phyloP scores from a whole-genome alignment of 768 basidiomycete species.

The Strobilomyces confusus region DNA sequence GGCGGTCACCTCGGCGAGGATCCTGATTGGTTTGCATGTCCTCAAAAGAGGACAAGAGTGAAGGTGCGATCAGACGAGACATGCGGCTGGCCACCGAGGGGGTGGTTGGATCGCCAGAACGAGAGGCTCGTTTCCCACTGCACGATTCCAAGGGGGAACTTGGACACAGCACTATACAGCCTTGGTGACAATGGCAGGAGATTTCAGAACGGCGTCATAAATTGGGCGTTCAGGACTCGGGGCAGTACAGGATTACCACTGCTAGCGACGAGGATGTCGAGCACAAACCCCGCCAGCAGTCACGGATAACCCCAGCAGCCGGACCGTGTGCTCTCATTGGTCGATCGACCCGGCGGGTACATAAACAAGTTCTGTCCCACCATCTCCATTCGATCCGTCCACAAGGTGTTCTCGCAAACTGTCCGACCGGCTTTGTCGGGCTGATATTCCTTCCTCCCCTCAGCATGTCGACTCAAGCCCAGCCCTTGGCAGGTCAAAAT shows the following conservation, averaged over 20 bases:
- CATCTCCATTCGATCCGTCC: background rate
- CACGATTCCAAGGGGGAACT: background rate
- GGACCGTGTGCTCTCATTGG: constrained; percentile 5
- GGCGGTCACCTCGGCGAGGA: too few relatives aligned
- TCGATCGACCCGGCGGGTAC: background rate
- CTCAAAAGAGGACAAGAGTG: too few relatives aligned
- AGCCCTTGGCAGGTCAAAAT: constrained; percentile 3
- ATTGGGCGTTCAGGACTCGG: background rate
- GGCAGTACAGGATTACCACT: too few relatives aligned
- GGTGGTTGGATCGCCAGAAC: background rate
- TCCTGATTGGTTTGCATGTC: too few relatives aligned
- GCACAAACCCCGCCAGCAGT: background rate
- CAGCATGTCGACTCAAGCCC: constrained; percentile 25
- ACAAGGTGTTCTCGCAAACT: background rate
- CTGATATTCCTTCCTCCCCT: background rate
- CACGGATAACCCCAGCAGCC: constrained; percentile 8
- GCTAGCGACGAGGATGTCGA: background rate
- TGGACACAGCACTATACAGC: background rate
- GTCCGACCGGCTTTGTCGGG: constrained; percentile 1
- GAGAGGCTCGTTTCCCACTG: background rate
- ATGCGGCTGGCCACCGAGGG: too few relatives aligned
- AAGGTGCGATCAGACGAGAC: too few relatives aligned
- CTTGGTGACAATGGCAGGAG: background rate
- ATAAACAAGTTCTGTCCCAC: constrained; percentile 9
- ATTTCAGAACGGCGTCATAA: background rate